Evolutionary conservation across 345 rosid species (phyloP).

Genomic region (Raphanus raphanistrum): DNA sequence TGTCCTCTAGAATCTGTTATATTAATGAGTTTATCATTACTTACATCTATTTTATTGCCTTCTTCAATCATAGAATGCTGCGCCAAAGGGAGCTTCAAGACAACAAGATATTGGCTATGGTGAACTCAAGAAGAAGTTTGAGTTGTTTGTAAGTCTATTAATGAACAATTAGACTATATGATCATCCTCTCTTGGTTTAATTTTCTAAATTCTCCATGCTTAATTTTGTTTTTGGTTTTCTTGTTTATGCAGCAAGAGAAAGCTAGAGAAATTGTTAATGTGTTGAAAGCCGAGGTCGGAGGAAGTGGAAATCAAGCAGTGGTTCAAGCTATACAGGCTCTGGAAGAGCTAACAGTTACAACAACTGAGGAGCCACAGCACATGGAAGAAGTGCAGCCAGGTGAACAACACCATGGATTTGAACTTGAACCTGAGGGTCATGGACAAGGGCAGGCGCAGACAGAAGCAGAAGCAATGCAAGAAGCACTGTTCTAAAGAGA

Average conservation of each 20-base stretch:
- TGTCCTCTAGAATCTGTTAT: not conserved
- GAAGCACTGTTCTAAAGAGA: conserved; percentile 31
- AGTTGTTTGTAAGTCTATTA: conserved; percentile 56
- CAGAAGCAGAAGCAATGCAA: conserved; percentile 40
- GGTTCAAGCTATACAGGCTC: conserved; percentile 56
- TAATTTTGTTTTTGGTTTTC: not conserved
- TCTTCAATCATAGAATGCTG: conserved; percentile 10
- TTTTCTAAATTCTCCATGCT: not conserved
- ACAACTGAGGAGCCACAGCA: conserved; percentile 40
- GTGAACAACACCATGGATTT: not conserved
- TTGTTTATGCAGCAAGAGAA: conserved; percentile 62
- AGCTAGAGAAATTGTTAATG: conserved; percentile 51
- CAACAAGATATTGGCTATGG: conserved; percentile 42
- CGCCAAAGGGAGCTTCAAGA: not conserved
- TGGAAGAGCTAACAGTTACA: conserved; percentile 57
- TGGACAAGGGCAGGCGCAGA: conserved; percentile 1
- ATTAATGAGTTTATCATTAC: not conserved
- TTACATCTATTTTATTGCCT: not conserved
- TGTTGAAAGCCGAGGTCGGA: conserved; percentile 54
- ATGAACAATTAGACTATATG: not conserved
- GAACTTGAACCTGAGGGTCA: not conserved
- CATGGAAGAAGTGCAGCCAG: conserved; percentile 30
- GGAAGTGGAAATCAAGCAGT: conserved; percentile 42
- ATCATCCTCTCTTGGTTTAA: not conserved
- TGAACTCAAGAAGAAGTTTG: conserved; percentile 63